These are phyloP conservation scores for Psilocybe azurescens DNA, from an alignment of 768 basidiomycete genomes.

Conservation along the genomic window DNA sequence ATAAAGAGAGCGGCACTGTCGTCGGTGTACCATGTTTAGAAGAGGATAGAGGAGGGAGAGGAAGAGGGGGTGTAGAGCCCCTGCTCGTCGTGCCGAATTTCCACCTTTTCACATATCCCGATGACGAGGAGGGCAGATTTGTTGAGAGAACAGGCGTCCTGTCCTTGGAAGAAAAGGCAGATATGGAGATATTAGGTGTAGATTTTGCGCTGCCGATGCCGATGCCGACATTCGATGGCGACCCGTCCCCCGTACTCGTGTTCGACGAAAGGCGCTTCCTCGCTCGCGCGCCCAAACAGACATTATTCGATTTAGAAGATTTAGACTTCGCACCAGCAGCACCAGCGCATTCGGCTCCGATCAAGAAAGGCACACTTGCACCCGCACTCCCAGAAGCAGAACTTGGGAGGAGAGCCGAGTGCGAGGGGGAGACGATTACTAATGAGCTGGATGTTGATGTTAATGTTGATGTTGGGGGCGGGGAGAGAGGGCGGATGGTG, in stretches of 20 bases:
- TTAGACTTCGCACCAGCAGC: background rate
- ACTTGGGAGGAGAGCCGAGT: background rate
- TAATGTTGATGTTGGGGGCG: background rate
- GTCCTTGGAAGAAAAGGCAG: no score
- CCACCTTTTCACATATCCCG: slow-evolving; percentile 15
- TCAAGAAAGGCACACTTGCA: background rate
- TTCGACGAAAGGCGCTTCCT: background rate
- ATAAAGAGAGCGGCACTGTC: background rate
- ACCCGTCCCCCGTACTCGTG: background rate
- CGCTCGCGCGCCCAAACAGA: background rate
- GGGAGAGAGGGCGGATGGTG: background rate
- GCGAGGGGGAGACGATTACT: background rate
- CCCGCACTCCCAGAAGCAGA: background rate
- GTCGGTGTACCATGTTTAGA: background rate
- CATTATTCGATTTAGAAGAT: background rate
- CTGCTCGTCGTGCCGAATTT: slow-evolving; percentile 26
- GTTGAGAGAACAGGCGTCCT: no score
- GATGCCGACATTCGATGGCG: background rate
- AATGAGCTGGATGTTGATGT: background rate
- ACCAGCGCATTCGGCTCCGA: background rate
- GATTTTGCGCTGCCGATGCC: no score
- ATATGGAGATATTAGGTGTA: no score
- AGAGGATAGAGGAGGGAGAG: background rate
- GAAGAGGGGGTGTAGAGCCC: background rate
- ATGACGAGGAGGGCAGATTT: background rate